phyloP scores from a whole-genome alignment of 495 filamentous ascomycete genomes.

The Penicillium soppii region DNA sequence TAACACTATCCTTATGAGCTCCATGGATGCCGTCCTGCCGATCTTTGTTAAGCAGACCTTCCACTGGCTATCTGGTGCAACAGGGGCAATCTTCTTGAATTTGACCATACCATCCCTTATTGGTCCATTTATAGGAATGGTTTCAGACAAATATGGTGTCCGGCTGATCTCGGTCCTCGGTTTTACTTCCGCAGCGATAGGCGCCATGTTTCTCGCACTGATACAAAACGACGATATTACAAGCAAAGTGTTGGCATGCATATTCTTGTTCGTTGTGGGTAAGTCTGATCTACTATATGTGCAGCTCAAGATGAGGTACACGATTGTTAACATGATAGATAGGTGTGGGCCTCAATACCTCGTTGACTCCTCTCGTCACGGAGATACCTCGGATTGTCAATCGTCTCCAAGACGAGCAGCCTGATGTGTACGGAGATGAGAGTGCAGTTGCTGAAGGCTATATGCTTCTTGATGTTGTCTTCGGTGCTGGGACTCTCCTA shows the following conservation, averaged over 20 bases:
- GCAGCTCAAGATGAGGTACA: no score
- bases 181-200: background rate
- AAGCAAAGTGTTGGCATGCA: background rate
- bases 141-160: constrained; percentile 2
- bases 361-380: background rate
- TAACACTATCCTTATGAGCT: background rate
- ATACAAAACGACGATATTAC: background rate
- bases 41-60: constrained; percentile 5
- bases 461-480: constrained; percentile 5
- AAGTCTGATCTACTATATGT: background rate
- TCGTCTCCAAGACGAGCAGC: background rate
- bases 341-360: constrained; percentile 5
- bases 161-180: background rate
- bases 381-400: constrained; percentile 7
- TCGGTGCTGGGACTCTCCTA: constrained; percentile 1
- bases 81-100: constrained; percentile 3
- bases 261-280: background rate
- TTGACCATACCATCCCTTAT: constrained; percentile 5
- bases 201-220: background rate
- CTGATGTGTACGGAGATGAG: constrained; percentile 1
- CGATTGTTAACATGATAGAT: background rate
- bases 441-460: constrained; percentile 1
- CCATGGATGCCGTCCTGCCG: constrained; percentile 5
- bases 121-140: constrained; percentile 2
- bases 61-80: constrained; percentile 4